Conservation (phyloP, 2,329 filamentous ascomycete species). For the Blastomyces percursus region DNA sequence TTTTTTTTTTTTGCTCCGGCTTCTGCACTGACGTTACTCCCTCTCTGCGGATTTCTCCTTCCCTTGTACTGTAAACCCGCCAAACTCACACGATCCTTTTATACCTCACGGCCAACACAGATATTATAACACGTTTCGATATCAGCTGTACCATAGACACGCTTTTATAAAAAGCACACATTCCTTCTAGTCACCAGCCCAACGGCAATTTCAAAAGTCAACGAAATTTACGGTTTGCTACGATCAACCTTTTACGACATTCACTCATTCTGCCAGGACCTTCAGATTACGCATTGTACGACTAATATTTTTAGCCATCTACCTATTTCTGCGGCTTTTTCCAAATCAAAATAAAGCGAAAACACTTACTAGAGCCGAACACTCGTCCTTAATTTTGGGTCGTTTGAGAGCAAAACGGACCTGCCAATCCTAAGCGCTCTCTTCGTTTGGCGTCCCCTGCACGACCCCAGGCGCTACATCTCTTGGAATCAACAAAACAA, state of each 20-base stretch:
- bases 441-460: background rate
- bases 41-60: slow-evolving; percentile 1
- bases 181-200: background rate
- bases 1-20: background rate
- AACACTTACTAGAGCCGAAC: background rate
- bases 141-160: slow-evolving; percentile 5
- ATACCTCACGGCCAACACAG: background rate
- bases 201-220: slow-evolving; percentile 1
- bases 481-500: background rate
- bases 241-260: background rate
- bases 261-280: background rate
- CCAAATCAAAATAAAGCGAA: background rate
- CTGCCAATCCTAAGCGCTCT: background rate
- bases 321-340: background rate
- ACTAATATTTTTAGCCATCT: background rate
- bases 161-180: background rate
- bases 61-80: slow-evolving; percentile 1
- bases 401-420: background rate
- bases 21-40: slow-evolving; percentile 8
- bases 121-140: background rate
- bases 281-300: background rate
- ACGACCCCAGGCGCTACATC: background rate
- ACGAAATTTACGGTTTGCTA: background rate
- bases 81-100: slow-evolving; percentile 1
- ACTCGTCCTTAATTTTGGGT: background rate